Conservation (phyloP, 2,329 filamentous ascomycete species). For the Fulvia fulva region DNA sequence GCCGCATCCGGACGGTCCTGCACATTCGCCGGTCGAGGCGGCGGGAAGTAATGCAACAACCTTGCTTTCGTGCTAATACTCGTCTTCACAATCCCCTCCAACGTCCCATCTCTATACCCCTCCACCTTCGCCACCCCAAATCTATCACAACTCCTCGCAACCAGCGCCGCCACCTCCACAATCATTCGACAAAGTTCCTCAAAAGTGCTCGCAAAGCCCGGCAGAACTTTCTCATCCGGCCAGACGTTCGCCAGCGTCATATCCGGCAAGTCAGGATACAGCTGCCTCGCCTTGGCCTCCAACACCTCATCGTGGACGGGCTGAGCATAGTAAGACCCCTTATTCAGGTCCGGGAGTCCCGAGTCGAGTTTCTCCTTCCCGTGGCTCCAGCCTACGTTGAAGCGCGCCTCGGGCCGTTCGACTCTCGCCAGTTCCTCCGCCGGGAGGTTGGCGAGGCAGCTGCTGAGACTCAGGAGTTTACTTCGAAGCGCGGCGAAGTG, state of each 20-base stretch:
- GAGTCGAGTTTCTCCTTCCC: slow-evolving; percentile 78
- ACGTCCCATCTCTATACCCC: slow-evolving; percentile 70
- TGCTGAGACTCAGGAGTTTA: slow-evolving; percentile 77
- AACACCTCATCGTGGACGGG: slow-evolving; percentile 55
- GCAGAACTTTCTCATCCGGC: slow-evolving; percentile 66
- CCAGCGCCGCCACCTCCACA: slow-evolving; percentile 83
- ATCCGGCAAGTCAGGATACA: slow-evolving; percentile 70
- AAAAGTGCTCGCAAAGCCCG: slow-evolving; percentile 69
- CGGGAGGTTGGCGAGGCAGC: slow-evolving; percentile 80
- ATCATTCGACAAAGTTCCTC: slow-evolving; percentile 76
- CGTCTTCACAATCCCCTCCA: slow-evolving; percentile 80
- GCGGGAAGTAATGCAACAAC: slow-evolving; percentile 87
- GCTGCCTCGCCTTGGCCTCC: slow-evolving; percentile 52
- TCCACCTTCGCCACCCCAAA: slow-evolving; percentile 77
- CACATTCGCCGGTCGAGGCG: slow-evolving; percentile 18
- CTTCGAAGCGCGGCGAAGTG: slow-evolving; percentile 69
- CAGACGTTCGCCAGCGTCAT: slow-evolving; percentile 89
- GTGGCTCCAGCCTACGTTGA: slow-evolving; percentile 69
- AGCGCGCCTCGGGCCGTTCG: slow-evolving; percentile 52
- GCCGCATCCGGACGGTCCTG: background rate
- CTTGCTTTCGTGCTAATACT: slow-evolving; percentile 88
- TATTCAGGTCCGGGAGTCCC: slow-evolving; percentile 72
- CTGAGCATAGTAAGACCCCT: slow-evolving; percentile 82
- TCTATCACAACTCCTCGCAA: slow-evolving; percentile 83
- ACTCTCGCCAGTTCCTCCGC: slow-evolving; percentile 64